Conservation (phyloP, 2,329 filamentous ascomycete genomes). For the Colletotrichum echinochloae region DNA sequence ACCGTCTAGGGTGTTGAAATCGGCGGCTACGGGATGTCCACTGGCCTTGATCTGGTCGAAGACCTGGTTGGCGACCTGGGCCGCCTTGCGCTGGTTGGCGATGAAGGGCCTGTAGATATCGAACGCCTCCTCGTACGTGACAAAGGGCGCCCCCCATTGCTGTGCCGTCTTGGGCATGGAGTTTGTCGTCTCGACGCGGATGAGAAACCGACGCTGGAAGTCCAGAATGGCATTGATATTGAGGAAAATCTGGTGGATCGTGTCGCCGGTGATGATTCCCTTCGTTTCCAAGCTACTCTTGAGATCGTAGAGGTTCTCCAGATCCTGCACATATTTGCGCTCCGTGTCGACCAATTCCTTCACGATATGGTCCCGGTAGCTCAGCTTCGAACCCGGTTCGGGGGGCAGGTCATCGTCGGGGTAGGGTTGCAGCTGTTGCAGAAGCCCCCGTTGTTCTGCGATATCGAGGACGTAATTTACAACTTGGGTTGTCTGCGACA, state of each 20-base stretch:
- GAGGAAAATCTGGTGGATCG: conserved; percentile 93
- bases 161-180: conserved; percentile 81
- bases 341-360: conserved; percentile 94
- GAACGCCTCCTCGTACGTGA: conserved; percentile 86
- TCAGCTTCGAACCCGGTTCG: conserved; percentile 74
- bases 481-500: conserved; percentile 80
- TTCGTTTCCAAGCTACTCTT: conserved; percentile 92
- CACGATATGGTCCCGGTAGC: conserved; percentile 86
- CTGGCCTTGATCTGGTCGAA: conserved; percentile 88
- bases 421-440: conserved; percentile 71
- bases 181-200: conserved; percentile 95
- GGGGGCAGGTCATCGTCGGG: conserved; percentile 65
- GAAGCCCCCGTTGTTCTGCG: conserved; percentile 80
- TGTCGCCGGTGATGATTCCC: conserved; percentile 88
- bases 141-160: conserved; percentile 95
- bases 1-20: conserved; percentile 87
- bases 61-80: conserved; percentile 82
- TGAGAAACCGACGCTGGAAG: conserved; percentile 94
- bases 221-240: conserved; percentile 96
- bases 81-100: conserved; percentile 93
- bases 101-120: conserved; percentile 97
- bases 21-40: conserved; percentile 83
- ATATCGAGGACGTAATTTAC: conserved; percentile 93
- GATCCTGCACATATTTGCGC: conserved; percentile 96
- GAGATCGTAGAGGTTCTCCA: conserved; percentile 92